phyloP scores from a whole-genome alignment of 176 grass and related monocot species.

The Oryza nivara region DNA sequence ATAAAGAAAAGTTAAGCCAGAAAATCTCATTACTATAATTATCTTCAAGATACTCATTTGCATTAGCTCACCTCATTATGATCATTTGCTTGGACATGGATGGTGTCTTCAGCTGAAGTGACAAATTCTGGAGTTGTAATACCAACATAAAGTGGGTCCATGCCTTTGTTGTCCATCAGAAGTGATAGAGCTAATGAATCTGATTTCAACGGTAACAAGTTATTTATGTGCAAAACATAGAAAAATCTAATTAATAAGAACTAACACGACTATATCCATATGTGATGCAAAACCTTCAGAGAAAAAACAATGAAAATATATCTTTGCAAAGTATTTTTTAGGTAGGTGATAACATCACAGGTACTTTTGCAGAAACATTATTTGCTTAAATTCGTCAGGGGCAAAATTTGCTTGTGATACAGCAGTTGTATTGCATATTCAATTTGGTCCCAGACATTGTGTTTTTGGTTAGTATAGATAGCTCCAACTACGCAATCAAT shows the following conservation, averaged over 20 bases:
- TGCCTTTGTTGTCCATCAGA: constrained; percentile 81
- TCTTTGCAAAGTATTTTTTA: neutral
- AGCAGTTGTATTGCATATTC: neutral
- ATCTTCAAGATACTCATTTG: constrained; percentile 15
- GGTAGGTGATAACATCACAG: neutral
- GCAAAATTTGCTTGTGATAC: neutral
- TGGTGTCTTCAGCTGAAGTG: constrained; percentile 47
- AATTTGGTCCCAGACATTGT: neutral
- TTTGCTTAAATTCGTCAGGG: constrained; percentile 9
- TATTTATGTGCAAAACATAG: neutral
- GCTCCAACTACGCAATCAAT: neutral
- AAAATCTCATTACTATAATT: constrained; percentile 15
- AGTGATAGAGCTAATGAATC: constrained; percentile 86
- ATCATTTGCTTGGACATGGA: constrained; percentile 60
- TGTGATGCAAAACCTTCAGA: neutral
- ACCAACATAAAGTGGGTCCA: constrained; percentile 60
- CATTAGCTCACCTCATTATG: constrained; percentile 63
- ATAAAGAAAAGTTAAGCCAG: neutral
- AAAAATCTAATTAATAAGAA: neutral
- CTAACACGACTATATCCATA: neutral
- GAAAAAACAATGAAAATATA: neutral
- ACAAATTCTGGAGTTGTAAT: constrained; percentile 68
- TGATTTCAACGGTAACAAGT: constrained; percentile 45
- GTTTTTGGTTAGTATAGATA: neutral
- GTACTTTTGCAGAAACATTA: constrained; percentile 9